Percentiles rank a stretch among this genome's conserved stretches.
Evolutionary conservation across 768 basidiomycete genomes (phyloP).

Genomic region (Melanogaster broomeanus): DNA sequence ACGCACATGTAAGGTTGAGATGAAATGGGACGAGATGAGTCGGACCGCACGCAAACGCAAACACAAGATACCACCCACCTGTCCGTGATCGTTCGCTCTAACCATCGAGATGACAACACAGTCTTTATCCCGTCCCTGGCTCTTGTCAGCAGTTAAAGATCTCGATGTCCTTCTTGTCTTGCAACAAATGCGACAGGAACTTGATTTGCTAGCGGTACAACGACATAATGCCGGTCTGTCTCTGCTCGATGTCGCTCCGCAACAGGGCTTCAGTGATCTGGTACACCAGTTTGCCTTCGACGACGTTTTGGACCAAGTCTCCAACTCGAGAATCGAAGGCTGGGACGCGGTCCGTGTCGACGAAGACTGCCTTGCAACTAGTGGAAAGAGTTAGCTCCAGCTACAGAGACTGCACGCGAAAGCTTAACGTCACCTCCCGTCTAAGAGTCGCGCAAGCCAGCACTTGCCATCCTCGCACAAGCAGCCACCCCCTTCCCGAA

Average conservation of each 20-base stretch:
- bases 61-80: conserved; percentile 53
- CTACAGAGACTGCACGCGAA: background rate
- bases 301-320: conserved; percentile 86
- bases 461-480: conserved; percentile 45
- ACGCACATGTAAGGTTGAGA: background rate
- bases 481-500: conserved; percentile 41
- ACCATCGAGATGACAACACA: conserved; percentile 94
- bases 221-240: conserved; percentile 86
- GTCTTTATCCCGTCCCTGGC: conserved; percentile 95
- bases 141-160: conserved; percentile 90
- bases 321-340: conserved; percentile 82
- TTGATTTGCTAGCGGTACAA: conserved; percentile 97
- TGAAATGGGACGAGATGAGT: background rate
- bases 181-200: conserved; percentile 68
- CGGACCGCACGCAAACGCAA: background rate
- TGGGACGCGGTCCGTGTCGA: conserved; percentile 87
- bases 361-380: conserved; percentile 86
- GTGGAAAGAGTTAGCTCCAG: background rate
- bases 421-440: conserved; percentile 54
- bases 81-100: conserved; percentile 76
- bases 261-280: conserved; percentile 72
- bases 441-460: conserved; percentile 70
- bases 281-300: conserved; percentile 69
- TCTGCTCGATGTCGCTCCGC: conserved; percentile 59
- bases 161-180: conserved; percentile 62